A percentile compares a stretch with the other conserved stretches of the same genome.
phyloP scores from a whole-genome alignment of 140 eudicot genomes.

The Erigeron philadelphicus region DNA sequence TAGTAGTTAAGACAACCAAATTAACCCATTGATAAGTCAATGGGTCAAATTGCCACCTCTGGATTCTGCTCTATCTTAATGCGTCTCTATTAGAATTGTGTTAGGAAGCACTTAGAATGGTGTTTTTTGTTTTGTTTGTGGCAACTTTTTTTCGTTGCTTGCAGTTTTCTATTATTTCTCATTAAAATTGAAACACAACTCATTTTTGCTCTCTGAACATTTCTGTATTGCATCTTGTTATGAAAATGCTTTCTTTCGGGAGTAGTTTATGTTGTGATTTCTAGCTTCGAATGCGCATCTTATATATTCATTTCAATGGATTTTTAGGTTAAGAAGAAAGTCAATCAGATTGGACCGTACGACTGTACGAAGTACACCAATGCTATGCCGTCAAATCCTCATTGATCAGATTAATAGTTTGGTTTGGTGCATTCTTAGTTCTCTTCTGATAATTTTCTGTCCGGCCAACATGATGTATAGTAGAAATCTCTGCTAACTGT shows the following conservation, averaged over 20 bases:
- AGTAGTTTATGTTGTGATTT: background rate
- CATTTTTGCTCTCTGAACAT: background rate
- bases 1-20: no score
- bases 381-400: slow-evolving; percentile 32
- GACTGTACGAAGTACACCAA: slow-evolving; percentile 84
- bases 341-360: slow-evolving; percentile 67
- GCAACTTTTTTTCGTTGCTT: no score
- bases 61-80: no score
- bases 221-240: background rate
- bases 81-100: no score
- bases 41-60: no score
- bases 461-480: slow-evolving; percentile 2
- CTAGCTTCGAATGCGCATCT: slow-evolving; percentile 3
- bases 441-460: slow-evolving; percentile 10
- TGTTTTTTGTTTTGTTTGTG: no score
- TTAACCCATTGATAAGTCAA: no score
- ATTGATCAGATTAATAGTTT: slow-evolving; percentile 15
- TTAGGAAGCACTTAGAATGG: no score
- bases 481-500: slow-evolving; percentile 15
- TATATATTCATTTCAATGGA: slow-evolving; percentile 15
- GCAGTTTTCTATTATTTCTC: no score
- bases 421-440: slow-evolving; percentile 11
- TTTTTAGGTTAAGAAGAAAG: slow-evolving; percentile 81
- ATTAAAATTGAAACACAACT: no score
- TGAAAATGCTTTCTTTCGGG: background rate